These are phyloP conservation scores for Cladosporium cucumerinum DNA, from an alignment of 2,329 filamentous ascomycete genomes.

Conservation along the genomic window DNA sequence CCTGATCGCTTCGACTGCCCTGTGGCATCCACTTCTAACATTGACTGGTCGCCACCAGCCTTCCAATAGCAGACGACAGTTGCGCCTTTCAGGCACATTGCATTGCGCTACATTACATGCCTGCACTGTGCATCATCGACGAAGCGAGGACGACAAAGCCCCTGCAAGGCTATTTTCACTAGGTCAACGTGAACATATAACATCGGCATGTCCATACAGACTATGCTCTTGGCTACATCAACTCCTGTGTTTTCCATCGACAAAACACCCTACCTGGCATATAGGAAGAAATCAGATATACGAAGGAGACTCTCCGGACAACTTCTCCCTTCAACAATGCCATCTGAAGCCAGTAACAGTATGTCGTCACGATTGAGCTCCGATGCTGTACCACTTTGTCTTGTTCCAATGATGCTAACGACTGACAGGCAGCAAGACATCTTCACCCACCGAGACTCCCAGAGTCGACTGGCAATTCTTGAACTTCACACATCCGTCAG, in stretches of 20 bases:
- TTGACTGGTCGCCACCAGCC: constrained; percentile 28
- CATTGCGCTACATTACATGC: constrained; percentile 20
- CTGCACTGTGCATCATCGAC: constrained; percentile 13
- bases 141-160: constrained; percentile 21
- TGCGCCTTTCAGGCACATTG: constrained; percentile 22
- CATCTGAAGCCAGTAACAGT: constrained; percentile 13
- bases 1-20: constrained; percentile 21
- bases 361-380: not conserved
- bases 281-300: not conserved
- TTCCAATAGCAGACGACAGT: constrained; percentile 29
- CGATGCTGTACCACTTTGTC: not conserved
- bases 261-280: not conserved
- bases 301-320: not conserved
- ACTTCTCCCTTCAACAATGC: not conserved
- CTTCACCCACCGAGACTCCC: constrained; percentile 20
- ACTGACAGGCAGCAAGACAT: constrained; percentile 25
- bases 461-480: constrained; percentile 35
- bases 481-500: constrained; percentile 36
- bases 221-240: not conserved
- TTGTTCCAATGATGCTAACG: not conserved
- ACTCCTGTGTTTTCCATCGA: not conserved
- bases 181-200: not conserved
- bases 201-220: constrained; percentile 2
- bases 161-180: constrained; percentile 9
- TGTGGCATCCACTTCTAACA: constrained; percentile 28